Percentiles rank a stretch among this genome's conserved stretches.
Evolutionary conservation across 2,329 filamentous ascomycete species (phyloP).

Genomic region (Pseudonectria foliicola): DNA sequence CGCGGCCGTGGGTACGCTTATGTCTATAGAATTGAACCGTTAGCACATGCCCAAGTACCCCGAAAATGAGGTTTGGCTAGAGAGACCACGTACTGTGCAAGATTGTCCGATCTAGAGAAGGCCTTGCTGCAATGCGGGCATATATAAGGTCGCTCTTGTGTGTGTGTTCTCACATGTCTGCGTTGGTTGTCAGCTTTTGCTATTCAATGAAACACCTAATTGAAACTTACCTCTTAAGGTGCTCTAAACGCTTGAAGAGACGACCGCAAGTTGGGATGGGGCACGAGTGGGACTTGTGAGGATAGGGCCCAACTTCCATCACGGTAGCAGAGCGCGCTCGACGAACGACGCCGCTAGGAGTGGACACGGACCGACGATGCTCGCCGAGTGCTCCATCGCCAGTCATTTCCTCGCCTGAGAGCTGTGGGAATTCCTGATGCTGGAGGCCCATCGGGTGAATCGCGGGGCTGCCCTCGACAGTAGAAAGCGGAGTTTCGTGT

Average conservation of each 20-base stretch:
- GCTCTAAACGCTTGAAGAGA: constrained; percentile 97
- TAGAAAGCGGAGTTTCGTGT: constrained; percentile 83
- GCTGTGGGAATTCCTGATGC: constrained; percentile 63
- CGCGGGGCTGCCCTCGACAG: constrained; percentile 73
- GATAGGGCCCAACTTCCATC: constrained; percentile 94
- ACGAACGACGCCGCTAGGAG: constrained; percentile 71
- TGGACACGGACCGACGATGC: constrained; percentile 60
- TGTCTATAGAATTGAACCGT: constrained; percentile 53
- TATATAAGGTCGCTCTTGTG: constrained; percentile 96
- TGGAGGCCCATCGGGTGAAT: constrained; percentile 64
- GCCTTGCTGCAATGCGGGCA: constrained; percentile 98
- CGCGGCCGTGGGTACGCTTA: constrained; percentile 66
- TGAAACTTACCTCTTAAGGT: constrained; percentile 87
- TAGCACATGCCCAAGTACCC: too few species aligned
- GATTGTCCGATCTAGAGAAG: constrained; percentile 96
- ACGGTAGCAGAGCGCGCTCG: constrained; percentile 90
- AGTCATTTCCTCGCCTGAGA: constrained; percentile 56
- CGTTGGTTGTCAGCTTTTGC: constrained; percentile 14
- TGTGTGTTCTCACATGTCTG: constrained; percentile 98
- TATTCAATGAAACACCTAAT: constrained; percentile 17
- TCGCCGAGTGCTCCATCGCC: constrained; percentile 40
- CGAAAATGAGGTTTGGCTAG: too few species aligned
- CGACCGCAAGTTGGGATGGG: constrained; percentile 97
- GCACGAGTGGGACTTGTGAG: constrained; percentile 96
- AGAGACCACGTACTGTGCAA: constrained; percentile 75